phyloP scores from a whole-genome alignment of 2,329 filamentous ascomycete species.

The Aspergillus sclerotialis region DNA sequence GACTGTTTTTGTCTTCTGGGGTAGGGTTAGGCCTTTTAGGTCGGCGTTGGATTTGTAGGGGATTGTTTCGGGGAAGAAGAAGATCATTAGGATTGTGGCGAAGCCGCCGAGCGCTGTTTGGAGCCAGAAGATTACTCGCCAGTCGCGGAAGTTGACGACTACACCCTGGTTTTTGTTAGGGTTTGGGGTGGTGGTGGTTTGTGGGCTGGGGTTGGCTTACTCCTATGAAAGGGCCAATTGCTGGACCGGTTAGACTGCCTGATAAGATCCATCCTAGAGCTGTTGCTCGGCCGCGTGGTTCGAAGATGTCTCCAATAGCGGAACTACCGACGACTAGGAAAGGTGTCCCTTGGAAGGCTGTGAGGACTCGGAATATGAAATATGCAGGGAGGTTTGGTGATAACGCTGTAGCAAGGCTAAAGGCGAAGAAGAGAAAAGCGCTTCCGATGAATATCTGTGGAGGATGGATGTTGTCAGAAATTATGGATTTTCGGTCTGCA shows the following conservation, averaged over 20 bases:
- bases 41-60: conserved; percentile 58
- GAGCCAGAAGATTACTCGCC: conserved; percentile 72
- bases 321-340: conserved; percentile 67
- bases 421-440: conserved; percentile 57
- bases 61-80: conserved; percentile 67
- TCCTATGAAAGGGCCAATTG: conserved; percentile 47
- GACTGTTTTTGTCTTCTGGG: conserved; percentile 48
- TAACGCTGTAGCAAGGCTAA: conserved; percentile 66
- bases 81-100: conserved; percentile 53
- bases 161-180: conserved; percentile 56
- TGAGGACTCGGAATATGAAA: conserved; percentile 67
- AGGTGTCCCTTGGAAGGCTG: conserved; percentile 67
- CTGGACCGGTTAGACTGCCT: conserved; percentile 65
- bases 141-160: conserved; percentile 66
- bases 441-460: conserved; percentile 52
- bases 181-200: background rate
- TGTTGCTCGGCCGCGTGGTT: conserved; percentile 62
- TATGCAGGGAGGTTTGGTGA: conserved; percentile 64
- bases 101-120: conserved; percentile 61
- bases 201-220: conserved; percentile 12
- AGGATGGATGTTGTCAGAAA: background rate
- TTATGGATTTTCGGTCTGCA: background rate
- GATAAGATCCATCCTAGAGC: conserved; percentile 68
- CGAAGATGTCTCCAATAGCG: conserved; percentile 61
- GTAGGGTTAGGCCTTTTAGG: conserved; percentile 47